phyloP scores from a whole-genome alignment of 2,329 filamentous ascomycete species.

The Cordyceps tenuipes region DNA sequence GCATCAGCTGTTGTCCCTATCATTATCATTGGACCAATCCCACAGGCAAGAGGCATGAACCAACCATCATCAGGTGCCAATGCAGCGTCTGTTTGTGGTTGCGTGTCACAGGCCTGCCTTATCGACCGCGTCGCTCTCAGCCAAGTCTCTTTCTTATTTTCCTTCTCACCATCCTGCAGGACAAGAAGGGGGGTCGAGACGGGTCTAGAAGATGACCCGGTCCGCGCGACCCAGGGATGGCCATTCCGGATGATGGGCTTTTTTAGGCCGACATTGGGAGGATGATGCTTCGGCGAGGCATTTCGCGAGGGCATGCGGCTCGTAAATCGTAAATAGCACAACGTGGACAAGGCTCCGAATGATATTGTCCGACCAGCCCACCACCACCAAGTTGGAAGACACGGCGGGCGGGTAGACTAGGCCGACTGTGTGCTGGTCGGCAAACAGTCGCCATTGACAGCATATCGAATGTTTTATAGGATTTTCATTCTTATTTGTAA shows the following conservation, averaged over 20 bases:
- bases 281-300: neutral
- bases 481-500: neutral
- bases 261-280: neutral
- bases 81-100: neutral
- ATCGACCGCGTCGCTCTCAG: neutral
- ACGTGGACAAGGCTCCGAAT: neutral
- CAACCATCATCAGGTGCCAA: constrained; percentile 1
- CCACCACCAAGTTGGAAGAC: neutral
- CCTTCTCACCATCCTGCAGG: neutral
- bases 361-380: neutral
- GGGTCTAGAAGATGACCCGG: neutral
- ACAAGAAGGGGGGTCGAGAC: neutral
- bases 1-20: neutral
- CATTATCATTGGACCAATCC: neutral
- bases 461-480: neutral
- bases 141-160: neutral
- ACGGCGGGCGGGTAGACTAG: neutral
- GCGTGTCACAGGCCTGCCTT: constrained; percentile 2
- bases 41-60: neutral
- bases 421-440: neutral
- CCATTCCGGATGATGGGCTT: neutral
- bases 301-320: neutral
- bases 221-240: neutral
- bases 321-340: neutral
- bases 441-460: neutral